Conservation (phyloP, 345 rosid genomes). For the Abelmoschus esculentus region DNA sequence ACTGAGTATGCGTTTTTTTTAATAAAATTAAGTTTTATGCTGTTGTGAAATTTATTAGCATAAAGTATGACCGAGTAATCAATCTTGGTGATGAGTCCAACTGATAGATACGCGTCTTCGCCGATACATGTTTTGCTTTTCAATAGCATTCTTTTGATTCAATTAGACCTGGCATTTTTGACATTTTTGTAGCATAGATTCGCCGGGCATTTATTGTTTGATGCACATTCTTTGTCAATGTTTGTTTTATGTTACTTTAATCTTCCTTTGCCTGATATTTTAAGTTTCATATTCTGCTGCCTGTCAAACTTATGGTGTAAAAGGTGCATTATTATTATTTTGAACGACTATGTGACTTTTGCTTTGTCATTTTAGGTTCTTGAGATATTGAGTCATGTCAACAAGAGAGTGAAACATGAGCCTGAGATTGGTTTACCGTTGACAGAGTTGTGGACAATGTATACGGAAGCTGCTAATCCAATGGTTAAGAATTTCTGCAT, state of each 20-base stretch:
- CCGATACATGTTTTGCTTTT: neutral
- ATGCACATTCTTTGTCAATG: neutral
- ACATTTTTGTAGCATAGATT: no score
- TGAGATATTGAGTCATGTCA: slow-evolving; percentile 90
- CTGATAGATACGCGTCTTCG: neutral
- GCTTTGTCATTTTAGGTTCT: slow-evolving; percentile 52
- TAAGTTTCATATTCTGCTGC: neutral
- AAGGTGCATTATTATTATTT: neutral
- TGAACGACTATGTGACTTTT: neutral
- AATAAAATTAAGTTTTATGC: neutral
- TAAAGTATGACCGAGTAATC: neutral
- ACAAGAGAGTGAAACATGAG: slow-evolving; percentile 91
- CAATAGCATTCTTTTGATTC: neutral
- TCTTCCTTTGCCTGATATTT: slow-evolving; percentile 8
- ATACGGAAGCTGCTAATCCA: slow-evolving; percentile 44
- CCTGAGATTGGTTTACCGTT: slow-evolving; percentile 72
- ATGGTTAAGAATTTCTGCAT: slow-evolving; percentile 85
- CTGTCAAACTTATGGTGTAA: neutral
- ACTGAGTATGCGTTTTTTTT: neutral
- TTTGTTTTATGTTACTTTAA: slow-evolving; percentile 4
- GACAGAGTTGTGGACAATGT: slow-evolving; percentile 59
- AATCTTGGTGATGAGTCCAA: neutral
- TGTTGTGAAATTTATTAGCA: neutral
- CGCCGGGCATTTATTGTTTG: neutral
- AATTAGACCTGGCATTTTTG: neutral